Base-by-base conservation (phyloP, 2,329 filamentous ascomycete genomes). In the Hymenoscyphus repandus region DNA sequence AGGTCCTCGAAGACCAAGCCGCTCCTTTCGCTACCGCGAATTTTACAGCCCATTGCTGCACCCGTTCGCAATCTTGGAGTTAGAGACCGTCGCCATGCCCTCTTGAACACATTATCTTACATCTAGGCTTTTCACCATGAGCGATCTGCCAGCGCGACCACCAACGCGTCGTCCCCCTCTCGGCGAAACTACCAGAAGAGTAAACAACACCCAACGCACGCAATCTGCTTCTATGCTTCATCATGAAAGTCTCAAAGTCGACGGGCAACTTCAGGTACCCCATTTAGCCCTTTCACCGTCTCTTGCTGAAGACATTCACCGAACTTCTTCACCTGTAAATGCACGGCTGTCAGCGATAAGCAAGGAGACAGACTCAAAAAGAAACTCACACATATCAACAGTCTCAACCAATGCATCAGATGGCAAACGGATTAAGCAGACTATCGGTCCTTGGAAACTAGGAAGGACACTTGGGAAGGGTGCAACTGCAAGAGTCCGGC, bases 361-460 rank as follows among this genome's bases (percentile, higher is more conserved):
- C 1, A 66, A 67, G 39, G 65, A 68, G 13, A 47, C 57, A 4
- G 62, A 67, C 36, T 63, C 66, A 1, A 69, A 69, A 17, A 68
- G 71, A 30, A 64, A 64, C 34, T 74, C 72, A 0, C 68, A 70
- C 44, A 62, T 69, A 45, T 71, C 69, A 9, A 67, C 65, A 36
- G 59, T 61, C 27, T 72, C 70, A 2, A 68, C 65, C 2, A 68
- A 59, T 60, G 63, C 54, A 20, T 66, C 61, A 30, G 67, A 62
- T 54, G 53, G 59, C 18, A 62, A 60, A 49, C 53, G 55, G 10
- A 53, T 66, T 56, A 85, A 85, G 70, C 88, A 86, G 10, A 86
- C 90, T 62, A 88, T 99, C 62, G 93, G 93, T 0, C 92, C 92
- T 58, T 99, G 93, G 93, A 84, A 92, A 58, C 73, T 99, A 3